Evolutionary conservation across 1,284 basidiomycete genomes (phyloP), one percentile per base, ranked within the genome.

Genomic region (Trichosporon asahii): DNA sequence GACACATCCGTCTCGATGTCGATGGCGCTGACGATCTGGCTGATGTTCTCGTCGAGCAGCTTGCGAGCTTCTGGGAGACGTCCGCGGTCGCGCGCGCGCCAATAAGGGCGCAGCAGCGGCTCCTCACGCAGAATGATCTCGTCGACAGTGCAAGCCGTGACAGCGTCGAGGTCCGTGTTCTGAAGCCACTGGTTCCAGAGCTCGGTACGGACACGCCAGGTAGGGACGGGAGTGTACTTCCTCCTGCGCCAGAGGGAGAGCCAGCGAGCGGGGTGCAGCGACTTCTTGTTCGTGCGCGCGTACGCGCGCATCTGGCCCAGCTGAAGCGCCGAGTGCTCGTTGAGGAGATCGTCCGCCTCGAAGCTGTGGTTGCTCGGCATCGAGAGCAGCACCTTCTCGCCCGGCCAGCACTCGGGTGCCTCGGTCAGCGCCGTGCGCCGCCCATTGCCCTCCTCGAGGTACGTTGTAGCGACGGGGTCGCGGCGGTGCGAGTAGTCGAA

Each of bases 61-160:
- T 23, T 21, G 9, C 64, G 60, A 14, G 70, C 70, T 11, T 9
- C n/a, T 0, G 31, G 61, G 5, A 71, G 67, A 6, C 37, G 70
- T 11, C 70, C 67, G 8, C 57, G 33, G 53, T 71, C 70, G 3
- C 70, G 64, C 14, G 67, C 66, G 8, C 66, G 65, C 70, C 70
- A 71, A 65, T 71, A 71, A 1, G 25, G 15, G 15, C 44, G 44
- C 3, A 71, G 64, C 6, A 71, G 40, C 23, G 67, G 67, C 21
- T 71, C 67, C 67, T 66, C 60, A 21, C 70, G 70, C 3, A 71
- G 70, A 3, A 68, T 40, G 33, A 68, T 57, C 70, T 71, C 70
- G 44, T 71, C 70, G 46, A 71, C 67, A 3, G 44, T 63, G 60
- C 70, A 68, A 2, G 70, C 67, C 1, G 70, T 71, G 14, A 71